A percentile compares a stretch with the other conserved stretches of the same genome.
These are phyloP conservation scores for Salix koriyanagi DNA, from an alignment of 345 rosid species.

Conservation along the genomic window DNA sequence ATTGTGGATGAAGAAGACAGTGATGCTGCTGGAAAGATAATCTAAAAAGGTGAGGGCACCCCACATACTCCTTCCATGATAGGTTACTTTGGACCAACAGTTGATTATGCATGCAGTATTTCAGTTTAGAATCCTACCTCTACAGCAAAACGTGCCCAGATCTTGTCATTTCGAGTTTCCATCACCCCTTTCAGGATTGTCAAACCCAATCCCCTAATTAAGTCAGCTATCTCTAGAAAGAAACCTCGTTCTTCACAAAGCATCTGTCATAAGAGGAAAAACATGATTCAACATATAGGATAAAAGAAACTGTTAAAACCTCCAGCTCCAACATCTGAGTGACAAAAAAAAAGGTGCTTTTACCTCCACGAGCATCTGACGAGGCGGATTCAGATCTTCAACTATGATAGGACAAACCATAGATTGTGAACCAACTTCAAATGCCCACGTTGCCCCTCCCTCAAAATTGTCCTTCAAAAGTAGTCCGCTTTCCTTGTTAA, in stretches of 20 bases:
- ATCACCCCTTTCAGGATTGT: slow-evolving; percentile 92
- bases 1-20: too few relatives aligned
- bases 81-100: background rate
- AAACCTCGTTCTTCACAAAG: slow-evolving; percentile 91
- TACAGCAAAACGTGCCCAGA: slow-evolving; percentile 85
- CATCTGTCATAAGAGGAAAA: slow-evolving; percentile 49
- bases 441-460: slow-evolving; percentile 98
- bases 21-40: background rate
- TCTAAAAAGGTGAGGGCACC: background rate
- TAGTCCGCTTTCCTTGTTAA: slow-evolving; percentile 49
- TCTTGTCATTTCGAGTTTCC: slow-evolving; percentile 74
- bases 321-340: background rate
- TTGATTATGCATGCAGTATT: background rate
- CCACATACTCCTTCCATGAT: background rate
- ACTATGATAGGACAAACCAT: slow-evolving; percentile 88
- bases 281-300: background rate
- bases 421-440: slow-evolving; percentile 87
- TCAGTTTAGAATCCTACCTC: slow-evolving; percentile 51
- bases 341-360: background rate
- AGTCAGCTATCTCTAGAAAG: slow-evolving; percentile 89
- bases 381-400: slow-evolving; percentile 86
- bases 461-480: slow-evolving; percentile 55
- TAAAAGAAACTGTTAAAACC: background rate
- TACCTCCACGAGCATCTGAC: slow-evolving; percentile 94
- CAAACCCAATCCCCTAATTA: slow-evolving; percentile 82